Conservation (phyloP, 805 yeast species). For the Yamadazyma ubonensis region DNA sequence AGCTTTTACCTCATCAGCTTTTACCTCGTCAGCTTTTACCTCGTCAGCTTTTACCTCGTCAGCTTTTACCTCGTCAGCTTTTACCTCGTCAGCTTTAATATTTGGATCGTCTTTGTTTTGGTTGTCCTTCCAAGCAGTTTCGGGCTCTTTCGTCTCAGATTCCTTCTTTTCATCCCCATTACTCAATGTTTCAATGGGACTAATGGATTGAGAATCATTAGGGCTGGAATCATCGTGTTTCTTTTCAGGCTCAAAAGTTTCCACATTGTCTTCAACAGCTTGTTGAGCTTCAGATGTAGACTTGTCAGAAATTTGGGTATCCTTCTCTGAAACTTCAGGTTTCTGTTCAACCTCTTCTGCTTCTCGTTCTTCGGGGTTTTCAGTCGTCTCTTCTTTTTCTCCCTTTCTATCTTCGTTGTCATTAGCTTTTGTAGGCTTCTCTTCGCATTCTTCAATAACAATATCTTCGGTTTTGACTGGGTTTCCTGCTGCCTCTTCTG, state of each 20-base stretch:
- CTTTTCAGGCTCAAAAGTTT: background rate
- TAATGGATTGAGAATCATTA: too few relatives aligned
- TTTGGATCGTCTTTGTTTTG: background rate
- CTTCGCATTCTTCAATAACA: too few relatives aligned
- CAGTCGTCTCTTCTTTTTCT: too few relatives aligned
- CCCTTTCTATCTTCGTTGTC: too few relatives aligned
- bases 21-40: background rate
- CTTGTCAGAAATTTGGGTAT: background rate
- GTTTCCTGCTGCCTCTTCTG: background rate
- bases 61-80: background rate
- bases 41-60: conserved; percentile 2
- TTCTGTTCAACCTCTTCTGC: too few relatives aligned
- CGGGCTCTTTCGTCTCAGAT: too few relatives aligned
- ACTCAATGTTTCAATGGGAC: too few relatives aligned
- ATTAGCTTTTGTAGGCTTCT: too few relatives aligned
- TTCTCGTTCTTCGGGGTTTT: too few relatives aligned
- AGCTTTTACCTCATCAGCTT: background rate
- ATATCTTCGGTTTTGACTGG: background rate
- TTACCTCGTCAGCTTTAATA: background rate
- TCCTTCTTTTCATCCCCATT: too few relatives aligned
- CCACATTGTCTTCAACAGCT: background rate
- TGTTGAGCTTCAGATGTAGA: too few relatives aligned
- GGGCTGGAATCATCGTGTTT: background rate
- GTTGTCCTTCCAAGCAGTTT: conserved; percentile 1
- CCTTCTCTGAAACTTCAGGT: background rate